Conservation (phyloP, 257 asterid species). For the Mentha longifolia region DNA sequence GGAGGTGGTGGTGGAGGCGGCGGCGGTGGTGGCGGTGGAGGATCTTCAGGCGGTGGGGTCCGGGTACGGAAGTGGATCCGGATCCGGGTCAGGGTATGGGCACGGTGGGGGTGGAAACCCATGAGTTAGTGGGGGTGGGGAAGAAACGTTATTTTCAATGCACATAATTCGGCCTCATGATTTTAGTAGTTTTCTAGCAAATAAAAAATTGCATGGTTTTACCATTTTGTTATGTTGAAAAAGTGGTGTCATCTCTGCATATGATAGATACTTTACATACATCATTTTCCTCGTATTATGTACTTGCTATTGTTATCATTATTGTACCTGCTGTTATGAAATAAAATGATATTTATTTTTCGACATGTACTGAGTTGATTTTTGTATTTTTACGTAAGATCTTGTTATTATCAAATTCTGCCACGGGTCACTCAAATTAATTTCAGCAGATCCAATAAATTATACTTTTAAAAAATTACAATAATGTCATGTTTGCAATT, state of each 20-base stretch:
- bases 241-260: too few relatives aligned
- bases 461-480: too few relatives aligned
- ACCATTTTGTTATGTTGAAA: conserved; percentile 9
- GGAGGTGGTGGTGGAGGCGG: conserved; percentile 44
- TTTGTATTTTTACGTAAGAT: background rate
- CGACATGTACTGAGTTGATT: background rate
- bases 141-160: conserved; percentile 18
- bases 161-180: conserved; percentile 28
- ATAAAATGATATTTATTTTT: background rate
- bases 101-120: conserved; percentile 46
- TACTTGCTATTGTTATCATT: background rate
- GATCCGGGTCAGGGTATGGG: conserved; percentile 51
- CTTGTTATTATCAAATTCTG: background rate
- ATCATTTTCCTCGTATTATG: background rate
- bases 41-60: conserved; percentile 44
- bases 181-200: conserved; percentile 27
- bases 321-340: conserved; percentile 2
- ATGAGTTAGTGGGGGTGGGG: conserved; percentile 27
- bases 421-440: too few relatives aligned
- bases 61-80: conserved; percentile 57
- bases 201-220: conserved; percentile 44
- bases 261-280: background rate
- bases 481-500: too few relatives aligned
- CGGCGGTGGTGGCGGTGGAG: conserved; percentile 38
- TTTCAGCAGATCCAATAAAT: background rate